Conservation (phyloP, 257 asterid species). For the Henckelia pumila region DNA sequence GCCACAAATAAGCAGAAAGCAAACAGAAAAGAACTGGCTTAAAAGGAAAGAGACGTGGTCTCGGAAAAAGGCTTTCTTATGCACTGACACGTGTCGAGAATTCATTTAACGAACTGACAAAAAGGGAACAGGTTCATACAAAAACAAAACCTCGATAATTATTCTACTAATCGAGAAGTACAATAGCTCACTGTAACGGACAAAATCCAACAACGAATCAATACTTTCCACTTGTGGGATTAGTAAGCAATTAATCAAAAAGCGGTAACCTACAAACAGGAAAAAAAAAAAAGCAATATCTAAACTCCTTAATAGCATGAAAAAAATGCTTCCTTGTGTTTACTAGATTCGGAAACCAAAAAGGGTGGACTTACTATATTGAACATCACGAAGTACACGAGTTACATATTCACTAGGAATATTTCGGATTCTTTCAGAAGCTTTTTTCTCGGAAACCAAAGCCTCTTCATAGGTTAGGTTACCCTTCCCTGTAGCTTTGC, state of each 20-base stretch:
- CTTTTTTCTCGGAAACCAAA: slow-evolving; percentile 69
- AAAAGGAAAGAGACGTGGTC: not conserved
- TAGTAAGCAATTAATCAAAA: slow-evolving; percentile 16
- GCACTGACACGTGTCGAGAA: not conserved
- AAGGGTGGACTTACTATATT: slow-evolving; percentile 62
- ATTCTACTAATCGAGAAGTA: slow-evolving; percentile 15
- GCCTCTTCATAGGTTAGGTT: slow-evolving; percentile 93
- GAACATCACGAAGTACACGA: slow-evolving; percentile 71
- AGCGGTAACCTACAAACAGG: slow-evolving; percentile 12
- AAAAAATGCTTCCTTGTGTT: not conserved
- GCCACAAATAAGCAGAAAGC: not conserved
- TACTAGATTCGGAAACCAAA: slow-evolving; percentile 8
- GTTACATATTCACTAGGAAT: slow-evolving; percentile 61
- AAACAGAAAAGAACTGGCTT: not conserved
- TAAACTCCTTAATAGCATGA: slow-evolving; percentile 6
- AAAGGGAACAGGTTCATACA: slow-evolving; percentile 1
- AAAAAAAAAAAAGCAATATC: slow-evolving; percentile 18
- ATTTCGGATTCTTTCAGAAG: slow-evolving; percentile 53
- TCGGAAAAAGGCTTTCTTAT: not conserved
- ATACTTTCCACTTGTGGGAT: not conserved
- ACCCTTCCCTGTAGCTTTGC: slow-evolving; percentile 84
- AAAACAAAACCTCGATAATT: slow-evolving; percentile 11
- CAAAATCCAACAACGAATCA: slow-evolving; percentile 11
- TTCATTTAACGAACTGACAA: slow-evolving; percentile 9
- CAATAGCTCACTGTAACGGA: slow-evolving; percentile 11